Base-by-base conservation (phyloP, 176 grass and related monocot genomes). In the Eremochloa ophiuroides region DNA sequence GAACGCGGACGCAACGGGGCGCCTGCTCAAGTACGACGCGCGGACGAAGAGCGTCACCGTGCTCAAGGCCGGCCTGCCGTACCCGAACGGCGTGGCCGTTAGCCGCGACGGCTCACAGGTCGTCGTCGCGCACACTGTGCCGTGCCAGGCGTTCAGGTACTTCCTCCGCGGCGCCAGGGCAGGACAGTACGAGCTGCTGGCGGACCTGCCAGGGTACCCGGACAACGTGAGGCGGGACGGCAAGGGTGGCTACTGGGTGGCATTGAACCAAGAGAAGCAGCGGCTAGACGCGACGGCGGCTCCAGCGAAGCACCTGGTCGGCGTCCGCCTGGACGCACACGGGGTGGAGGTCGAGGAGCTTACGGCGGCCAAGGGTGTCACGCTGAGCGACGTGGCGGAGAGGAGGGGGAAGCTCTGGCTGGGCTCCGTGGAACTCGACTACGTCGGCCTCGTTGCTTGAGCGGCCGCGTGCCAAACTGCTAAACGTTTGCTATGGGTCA, bases 131-230 rank as follows among this genome's bases (percentile, higher is more conserved):
- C 81, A 88, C 73, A 92, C 90, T 27, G n/a, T 80, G 14, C 44
- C 69, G 1, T 91, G 85, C 72, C 74, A 89, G 38, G 76, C 81
- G 8, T 65, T 88, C 10, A 66, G 58, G 47, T 87, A 93, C 79
- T 88, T 27, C 60, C 27, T 92, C 6, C 42, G 64, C 15, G 93
- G 93, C 0, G 79, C 42, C 1, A 82, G 42, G 34, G 55, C 70
- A 0, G 87, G 85, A 2, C 30, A 68, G 23, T 61, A 80, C 43
- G 34, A 92, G 34, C 66, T 86, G 8, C 71, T 96, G 22, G 76
- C 83, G 0, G 90, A 93, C 8, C 28, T 96, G 18, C 90, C 90
- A 0, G 90, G 90, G 6, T 96, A 96, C 66, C 90, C 90, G 0
- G 90, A 96, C 53, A 96, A 88, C 59, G 66, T 94, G 20, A 85